Base-by-base conservation (phyloP, 2,329 filamentous ascomycete genomes). In the Akanthomyces lecanii region DNA sequence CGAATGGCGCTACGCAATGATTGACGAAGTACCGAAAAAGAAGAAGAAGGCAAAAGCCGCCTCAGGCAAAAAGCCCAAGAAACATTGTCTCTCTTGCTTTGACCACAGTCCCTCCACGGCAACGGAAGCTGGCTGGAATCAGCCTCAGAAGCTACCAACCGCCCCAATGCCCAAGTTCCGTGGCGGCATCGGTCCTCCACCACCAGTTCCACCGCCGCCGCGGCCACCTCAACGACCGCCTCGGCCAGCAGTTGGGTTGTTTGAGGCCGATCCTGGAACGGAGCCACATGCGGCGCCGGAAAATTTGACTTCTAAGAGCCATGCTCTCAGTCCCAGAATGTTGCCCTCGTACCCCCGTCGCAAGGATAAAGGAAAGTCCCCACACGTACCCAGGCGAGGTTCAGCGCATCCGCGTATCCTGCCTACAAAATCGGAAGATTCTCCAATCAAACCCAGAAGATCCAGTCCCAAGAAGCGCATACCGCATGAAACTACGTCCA, bases 1-100 rank as follows among this genome's bases (percentile, higher is more conserved):
- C 57, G 72, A 74, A 33, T 74, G 73, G 71, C 73, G 72, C 61
- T 69, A 70, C 57, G 70, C 73, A 7, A 68, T 76, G 38, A 70
- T 74, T 38, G 72, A 76, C 14, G 70, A 75, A 50, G 66, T 66
- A 18, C 68, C 71, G 5, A 47, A 65, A n/a, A 50, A 63, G 18
- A 42, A 59, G 2, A 62, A 58, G 11, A 63, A 66, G 23, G 65
- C 65, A n/a, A 65, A 63, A 21, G 47, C 55, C 5, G 33, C 21
- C 5, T 12, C 21, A 6, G 40, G 47, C n/a, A 59, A 61, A 30
- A 67, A 62, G 16, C 21, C 40, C 4, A 62, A 42, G 33, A 59
- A 14, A 12, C 66, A 60, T 44, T 76, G 73, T 55, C 62, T 72
- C 12, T 71, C 73, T 50, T 77, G 74, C 54, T 70, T 72, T 55